These are phyloP conservation scores for Coemansia sp. DNA, from an alignment of 192 early-diverging fungal species.

Conservation along the genomic window DNA sequence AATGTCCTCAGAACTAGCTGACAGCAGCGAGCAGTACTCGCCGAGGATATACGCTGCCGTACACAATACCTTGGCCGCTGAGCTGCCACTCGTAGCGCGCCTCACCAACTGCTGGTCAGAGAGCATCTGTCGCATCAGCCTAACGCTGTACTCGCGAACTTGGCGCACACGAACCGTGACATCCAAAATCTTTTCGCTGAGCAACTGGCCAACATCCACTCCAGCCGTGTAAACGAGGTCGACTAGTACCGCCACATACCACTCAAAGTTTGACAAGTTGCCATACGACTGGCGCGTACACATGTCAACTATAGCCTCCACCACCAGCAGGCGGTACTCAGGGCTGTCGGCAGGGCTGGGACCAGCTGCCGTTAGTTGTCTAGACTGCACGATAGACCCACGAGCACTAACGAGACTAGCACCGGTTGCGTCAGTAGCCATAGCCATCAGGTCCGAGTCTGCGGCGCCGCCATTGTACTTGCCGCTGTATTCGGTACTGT, in stretches of 20 bases:
- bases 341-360: constrained; percentile 49
- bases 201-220: constrained; percentile 68
- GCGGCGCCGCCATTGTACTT: constrained; percentile 24
- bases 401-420: constrained; percentile 32
- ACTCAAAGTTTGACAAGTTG: constrained; percentile 89
- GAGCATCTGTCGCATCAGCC: constrained; percentile 71
- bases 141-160: constrained; percentile 72
- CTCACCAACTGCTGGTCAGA: constrained; percentile 65
- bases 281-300: constrained; percentile 83
- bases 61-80: constrained; percentile 66
- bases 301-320: constrained; percentile 75
- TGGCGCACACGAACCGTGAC: constrained; percentile 85
- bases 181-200: constrained; percentile 82
- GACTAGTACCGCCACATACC: constrained; percentile 85
- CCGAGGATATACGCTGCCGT: constrained; percentile 91
- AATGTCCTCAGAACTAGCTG: constrained; percentile 56
- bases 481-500: not conserved
- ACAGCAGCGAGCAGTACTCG: constrained; percentile 73
- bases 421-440: constrained; percentile 14
- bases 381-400: constrained; percentile 22
- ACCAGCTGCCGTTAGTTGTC: not conserved
- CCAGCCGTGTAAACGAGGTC: constrained; percentile 75
- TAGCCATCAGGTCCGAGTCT: not conserved
- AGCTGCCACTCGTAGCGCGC: constrained; percentile 60
- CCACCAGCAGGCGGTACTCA: constrained; percentile 77